Evolutionary conservation across 768 basidiomycete species (phyloP).

Genomic region (Tulasnella sp.): DNA sequence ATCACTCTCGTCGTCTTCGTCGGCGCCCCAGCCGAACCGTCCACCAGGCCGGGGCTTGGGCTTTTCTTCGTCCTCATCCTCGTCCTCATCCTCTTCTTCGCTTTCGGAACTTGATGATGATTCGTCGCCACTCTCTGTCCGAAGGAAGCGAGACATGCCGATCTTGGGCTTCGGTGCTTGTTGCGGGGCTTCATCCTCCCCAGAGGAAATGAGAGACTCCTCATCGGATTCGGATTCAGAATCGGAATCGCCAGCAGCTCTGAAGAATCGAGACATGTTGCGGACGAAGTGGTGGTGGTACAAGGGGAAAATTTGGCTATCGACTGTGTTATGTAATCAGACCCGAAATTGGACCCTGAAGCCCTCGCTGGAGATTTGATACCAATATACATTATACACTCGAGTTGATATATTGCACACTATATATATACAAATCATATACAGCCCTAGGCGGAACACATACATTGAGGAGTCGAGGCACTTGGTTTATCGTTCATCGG

Average conservation of each 20-base stretch:
- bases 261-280: slow-evolving; percentile 79
- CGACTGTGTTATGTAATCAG: slow-evolving; percentile 6
- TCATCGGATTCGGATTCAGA: slow-evolving; percentile 37
- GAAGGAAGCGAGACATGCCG: slow-evolving; percentile 70
- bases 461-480: neutral
- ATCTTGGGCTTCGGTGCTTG: slow-evolving; percentile 36
- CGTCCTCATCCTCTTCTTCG: slow-evolving; percentile 35
- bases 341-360: neutral
- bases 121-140: slow-evolving; percentile 39
- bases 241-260: slow-evolving; percentile 72
- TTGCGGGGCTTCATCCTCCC: slow-evolving; percentile 34
- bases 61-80: slow-evolving; percentile 33
- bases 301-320: slow-evolving; percentile 8
- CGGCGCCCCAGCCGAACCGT: slow-evolving; percentile 37
- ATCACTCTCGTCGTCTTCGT: slow-evolving; percentile 48
- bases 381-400: neutral
- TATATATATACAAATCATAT: neutral
- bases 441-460: neutral
- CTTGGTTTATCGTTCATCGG: neutral
- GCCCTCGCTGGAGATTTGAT: neutral
- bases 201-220: slow-evolving; percentile 61
- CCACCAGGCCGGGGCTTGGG: slow-evolving; percentile 29
- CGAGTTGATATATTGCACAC: neutral
- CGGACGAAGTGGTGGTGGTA: neutral
- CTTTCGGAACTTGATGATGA: slow-evolving; percentile 41